Base-by-base conservation (phyloP, 306 rosid species). In the Gynostemma pentaphyllum region DNA sequence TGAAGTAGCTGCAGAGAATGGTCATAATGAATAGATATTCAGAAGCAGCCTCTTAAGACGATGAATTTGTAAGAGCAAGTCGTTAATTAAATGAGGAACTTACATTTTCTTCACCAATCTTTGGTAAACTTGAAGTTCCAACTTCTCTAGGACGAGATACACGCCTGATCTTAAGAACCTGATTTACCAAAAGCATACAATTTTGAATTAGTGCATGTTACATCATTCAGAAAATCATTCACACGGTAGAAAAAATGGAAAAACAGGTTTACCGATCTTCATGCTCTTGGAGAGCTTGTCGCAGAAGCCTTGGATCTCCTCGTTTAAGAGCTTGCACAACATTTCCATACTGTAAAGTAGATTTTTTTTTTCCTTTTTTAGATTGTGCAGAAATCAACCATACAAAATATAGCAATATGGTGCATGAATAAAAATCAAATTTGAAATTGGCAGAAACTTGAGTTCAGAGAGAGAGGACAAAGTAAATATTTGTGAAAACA, bases 81-180 rank as follows among this genome's bases (percentile, higher is more conserved):
- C 45, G 11, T 36, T 11, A 56, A 5, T 6, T 36, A 19, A 21
- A 40, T 9, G 4, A 57, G 49, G 54, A 67, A 60, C 78, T 83
- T 71, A 86, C 96, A 92, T 88, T 83, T 92, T 92, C 88, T 92
- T 92, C 54, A 92, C 74, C 77, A 92, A 68, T 78, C 96, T 86
- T 85, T 88, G 99, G 80, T 88, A 86, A 27, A 86, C 94, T 75
- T 88, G 99, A 57, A 92, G 99, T 79, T 92, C 99, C 72, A 92
- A 77, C 83, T 92, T 92, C 75, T 92, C 99, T 7, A 92, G 83
- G 74, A 92, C 99, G 47, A 92, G 95, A 82, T 86, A 88, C 21
- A 92, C 99, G 36, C 99, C 99, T 34, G 96, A 92, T 77, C 94
- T 84, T 76, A 92, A 81, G 86, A 88, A 92, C 81, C 99, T 88